Evolutionary conservation across 1,284 basidiomycete species (phyloP), one percentile per base, ranked within the genome.

Genomic region (Paramarasmius palmivorus): DNA sequence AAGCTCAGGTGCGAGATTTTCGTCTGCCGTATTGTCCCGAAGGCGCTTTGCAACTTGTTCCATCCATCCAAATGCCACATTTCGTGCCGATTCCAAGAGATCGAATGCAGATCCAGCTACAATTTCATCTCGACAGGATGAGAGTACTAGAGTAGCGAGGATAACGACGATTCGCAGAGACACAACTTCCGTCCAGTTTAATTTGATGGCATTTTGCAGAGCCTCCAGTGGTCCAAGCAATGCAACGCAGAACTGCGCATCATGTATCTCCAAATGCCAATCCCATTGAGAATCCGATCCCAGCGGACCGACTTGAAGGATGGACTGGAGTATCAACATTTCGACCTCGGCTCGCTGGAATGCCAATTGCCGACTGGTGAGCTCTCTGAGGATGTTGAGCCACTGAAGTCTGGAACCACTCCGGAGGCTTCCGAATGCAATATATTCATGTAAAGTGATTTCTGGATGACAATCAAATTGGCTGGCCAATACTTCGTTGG

Each of bases 301-400:
- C n/a, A 46, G 25, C 25, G 44, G 44, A 1, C 80, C 81, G 1
- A 73, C 66, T 54, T 81, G 77, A 59, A 67, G 73, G 4, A 65
- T 68, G 20, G 77, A 68, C 49, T 79, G 77, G 10, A 59, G 62
- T 1, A 79, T 19, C 2, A 82, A 62, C 1, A 64, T 41, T 51
- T 74, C 66, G 0, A 81, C 76, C 22, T 72, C 75, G 3, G 68
- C 63, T 2, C 62, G 56, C 22, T 63, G 59, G 47, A 79, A 74
- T 0, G 64, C 70, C 32, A 82, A 58, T 1, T 57, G 57, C 29
- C 67, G 64, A 12, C 68, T 66, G 9, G 65, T 63, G 14, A 81
- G 55, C 55, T 76, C 77, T 20, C 73, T 66, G 5, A 70, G 60
- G 14, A 82, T 73, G 53, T 81, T 82, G 38, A 75, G 57, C 79